Conservation (phyloP, 164 flowering plant genomes). For the Dillenia turbinata region DNA sequence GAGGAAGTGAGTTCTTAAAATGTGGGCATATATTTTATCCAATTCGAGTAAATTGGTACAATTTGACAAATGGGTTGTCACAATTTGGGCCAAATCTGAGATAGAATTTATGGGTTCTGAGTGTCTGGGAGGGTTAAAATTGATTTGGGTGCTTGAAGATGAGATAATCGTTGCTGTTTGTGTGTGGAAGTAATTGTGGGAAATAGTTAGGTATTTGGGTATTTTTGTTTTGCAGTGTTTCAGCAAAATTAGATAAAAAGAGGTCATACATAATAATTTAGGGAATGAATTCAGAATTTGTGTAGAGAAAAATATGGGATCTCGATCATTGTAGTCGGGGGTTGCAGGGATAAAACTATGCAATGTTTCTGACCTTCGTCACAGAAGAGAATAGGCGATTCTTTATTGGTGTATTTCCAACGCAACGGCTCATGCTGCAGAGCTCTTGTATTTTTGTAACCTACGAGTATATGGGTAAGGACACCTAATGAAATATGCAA, state of each 20-base stretch:
- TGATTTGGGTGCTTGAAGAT: background rate
- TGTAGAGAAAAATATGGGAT: too few species aligned
- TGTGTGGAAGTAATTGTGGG: constrained; percentile 7
- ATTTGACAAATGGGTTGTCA: constrained; percentile 27
- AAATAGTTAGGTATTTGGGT: background rate
- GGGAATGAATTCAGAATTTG: too few species aligned
- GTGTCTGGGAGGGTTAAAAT: constrained; percentile 1
- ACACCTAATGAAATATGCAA: too few species aligned
- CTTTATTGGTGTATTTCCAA: too few species aligned
- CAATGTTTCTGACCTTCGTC: too few species aligned
- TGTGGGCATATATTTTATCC: constrained; percentile 28
- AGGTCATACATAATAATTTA: background rate
- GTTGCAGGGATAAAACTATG: too few species aligned
- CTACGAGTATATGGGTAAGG: too few species aligned
- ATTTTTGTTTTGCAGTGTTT: constrained; percentile 2
- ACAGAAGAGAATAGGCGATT: too few species aligned
- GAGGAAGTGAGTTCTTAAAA: constrained; percentile 35
- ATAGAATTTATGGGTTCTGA: background rate
- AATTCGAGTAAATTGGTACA: constrained; percentile 29
- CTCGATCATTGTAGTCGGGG: too few species aligned
- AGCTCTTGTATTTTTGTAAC: too few species aligned
- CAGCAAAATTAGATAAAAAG: background rate
- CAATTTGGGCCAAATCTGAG: constrained; percentile 15
- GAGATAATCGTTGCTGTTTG: background rate
- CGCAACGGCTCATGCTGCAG: too few species aligned